Conservation (phyloP, 1,139 yeast species). For the Saccharomycopsis hybrid region DNA sequence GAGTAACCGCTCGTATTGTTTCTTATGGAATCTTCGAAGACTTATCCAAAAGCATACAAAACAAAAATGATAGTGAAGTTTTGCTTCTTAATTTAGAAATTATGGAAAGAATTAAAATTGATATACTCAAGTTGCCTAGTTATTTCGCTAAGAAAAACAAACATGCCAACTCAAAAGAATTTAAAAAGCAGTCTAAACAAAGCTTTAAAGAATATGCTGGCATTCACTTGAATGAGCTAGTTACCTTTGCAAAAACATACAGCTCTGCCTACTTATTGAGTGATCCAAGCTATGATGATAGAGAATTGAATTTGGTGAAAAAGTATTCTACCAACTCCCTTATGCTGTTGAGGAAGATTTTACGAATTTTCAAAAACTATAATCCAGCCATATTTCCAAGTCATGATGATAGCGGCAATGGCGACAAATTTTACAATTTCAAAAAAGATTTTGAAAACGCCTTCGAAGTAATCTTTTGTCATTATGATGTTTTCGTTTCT, state of each 20-base stretch:
- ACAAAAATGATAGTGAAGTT: constrained; percentile 2
- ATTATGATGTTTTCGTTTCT: constrained; percentile 3
- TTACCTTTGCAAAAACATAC: constrained; percentile 9
- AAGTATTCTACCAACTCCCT: constrained; percentile 15
- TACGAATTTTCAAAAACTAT: constrained; percentile 8
- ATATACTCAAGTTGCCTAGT: constrained; percentile 10
- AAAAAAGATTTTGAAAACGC: constrained; percentile 8
- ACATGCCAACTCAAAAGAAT: not conserved
- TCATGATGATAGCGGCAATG: no score
- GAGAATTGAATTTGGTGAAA: not conserved
- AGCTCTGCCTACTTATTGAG: not conserved
- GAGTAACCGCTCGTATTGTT: constrained; percentile 16
- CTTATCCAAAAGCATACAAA: not conserved
- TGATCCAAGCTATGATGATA: not conserved
- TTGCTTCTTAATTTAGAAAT: constrained; percentile 12
- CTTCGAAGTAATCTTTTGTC: constrained; percentile 10
- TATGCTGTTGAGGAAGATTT: constrained; percentile 3
- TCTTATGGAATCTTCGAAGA: constrained; percentile 12
- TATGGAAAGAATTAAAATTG: constrained; percentile 11
- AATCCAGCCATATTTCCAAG: no score
- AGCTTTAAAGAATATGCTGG: constrained; percentile 11
- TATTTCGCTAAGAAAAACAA: constrained; percentile 3
- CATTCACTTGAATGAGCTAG: constrained; percentile 7
- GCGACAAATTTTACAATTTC: not conserved
- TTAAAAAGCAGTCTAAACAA: no score